Percentiles rank a stretch among this genome's conserved stretches.
Evolutionary conservation across 2,329 filamentous ascomycete genomes (phyloP).

Genomic region (Ophiosphaerella narmari): DNA sequence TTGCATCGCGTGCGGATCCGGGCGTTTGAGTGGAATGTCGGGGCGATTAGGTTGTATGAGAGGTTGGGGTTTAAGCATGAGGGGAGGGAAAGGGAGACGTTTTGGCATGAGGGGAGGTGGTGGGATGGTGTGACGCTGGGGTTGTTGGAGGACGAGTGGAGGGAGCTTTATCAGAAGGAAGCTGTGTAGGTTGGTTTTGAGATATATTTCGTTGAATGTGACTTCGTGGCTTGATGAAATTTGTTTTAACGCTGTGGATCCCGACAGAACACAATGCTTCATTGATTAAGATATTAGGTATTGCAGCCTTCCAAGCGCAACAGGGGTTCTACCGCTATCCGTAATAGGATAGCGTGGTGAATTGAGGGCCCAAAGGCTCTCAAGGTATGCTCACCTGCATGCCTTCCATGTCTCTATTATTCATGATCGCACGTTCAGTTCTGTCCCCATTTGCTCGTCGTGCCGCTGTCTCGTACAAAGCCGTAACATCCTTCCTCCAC

Average conservation of each 20-base stretch:
- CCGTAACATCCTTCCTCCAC: slow-evolving; percentile 65
- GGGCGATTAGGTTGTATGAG: slow-evolving; percentile 51
- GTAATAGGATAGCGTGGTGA: not conserved
- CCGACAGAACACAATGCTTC: not conserved
- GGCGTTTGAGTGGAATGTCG: slow-evolving; percentile 50
- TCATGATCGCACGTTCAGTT: slow-evolving; percentile 1
- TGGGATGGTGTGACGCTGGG: slow-evolving; percentile 36
- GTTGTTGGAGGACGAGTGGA: slow-evolving; percentile 38
- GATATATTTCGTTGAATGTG: not conserved
- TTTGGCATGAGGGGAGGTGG: slow-evolving; percentile 52
- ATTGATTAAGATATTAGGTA: too few relatives aligned
- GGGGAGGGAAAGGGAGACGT: slow-evolving; percentile 48
- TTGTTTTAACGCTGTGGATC: not conserved
- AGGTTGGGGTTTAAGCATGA: slow-evolving; percentile 54
- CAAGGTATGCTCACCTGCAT: slow-evolving; percentile 6
- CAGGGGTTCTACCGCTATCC: too few relatives aligned
- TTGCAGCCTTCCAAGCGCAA: too few relatives aligned
- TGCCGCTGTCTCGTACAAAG: slow-evolving; percentile 59
- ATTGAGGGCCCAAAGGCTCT: not conserved
- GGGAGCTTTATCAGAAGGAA: slow-evolving; percentile 9
- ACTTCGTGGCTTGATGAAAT: not conserved
- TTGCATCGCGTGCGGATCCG: slow-evolving; percentile 52
- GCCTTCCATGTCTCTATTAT: not conserved
- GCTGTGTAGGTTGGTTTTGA: not conserved
- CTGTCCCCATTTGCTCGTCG: slow-evolving; percentile 10